Conservation (phyloP, 2,329 filamentous ascomycete species). For the Stromatinia cepivora region DNA sequence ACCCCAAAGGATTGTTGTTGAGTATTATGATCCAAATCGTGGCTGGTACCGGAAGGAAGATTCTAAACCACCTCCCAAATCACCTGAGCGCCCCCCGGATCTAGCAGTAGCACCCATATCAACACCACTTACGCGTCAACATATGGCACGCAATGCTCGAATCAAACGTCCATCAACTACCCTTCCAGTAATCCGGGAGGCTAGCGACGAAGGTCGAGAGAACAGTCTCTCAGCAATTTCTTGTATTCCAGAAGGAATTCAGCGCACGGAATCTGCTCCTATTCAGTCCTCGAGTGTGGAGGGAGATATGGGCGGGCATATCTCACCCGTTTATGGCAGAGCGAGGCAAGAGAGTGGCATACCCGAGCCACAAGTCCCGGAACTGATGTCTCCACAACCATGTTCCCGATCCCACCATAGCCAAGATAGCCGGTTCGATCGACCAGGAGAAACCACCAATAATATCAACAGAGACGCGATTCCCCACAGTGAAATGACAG, state of each 20-base stretch:
- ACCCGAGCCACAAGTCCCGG: neutral
- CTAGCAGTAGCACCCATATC: neutral
- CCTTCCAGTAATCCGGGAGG: constrained; percentile 25
- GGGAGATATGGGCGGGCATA: neutral
- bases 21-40: constrained; percentile 28
- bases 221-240: neutral
- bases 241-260: neutral
- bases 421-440: neutral
- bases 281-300: neutral
- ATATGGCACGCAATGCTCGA: constrained; percentile 33
- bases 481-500: neutral
- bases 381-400: neutral
- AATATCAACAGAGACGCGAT: neutral
- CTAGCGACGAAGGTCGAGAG: neutral
- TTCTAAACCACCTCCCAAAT: neutral
- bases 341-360: neutral
- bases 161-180: constrained; percentile 35
- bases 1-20: constrained; percentile 17
- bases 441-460: neutral
- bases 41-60: constrained; percentile 28
- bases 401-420: neutral
- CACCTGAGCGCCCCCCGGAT: neutral
- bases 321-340: no score
- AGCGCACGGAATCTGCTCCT: constrained; percentile 14
- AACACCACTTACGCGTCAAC: constrained; percentile 28